phyloP scores from a whole-genome alignment of 2,329 filamentous ascomycete species.

The Colletotrichum sp. region DNA sequence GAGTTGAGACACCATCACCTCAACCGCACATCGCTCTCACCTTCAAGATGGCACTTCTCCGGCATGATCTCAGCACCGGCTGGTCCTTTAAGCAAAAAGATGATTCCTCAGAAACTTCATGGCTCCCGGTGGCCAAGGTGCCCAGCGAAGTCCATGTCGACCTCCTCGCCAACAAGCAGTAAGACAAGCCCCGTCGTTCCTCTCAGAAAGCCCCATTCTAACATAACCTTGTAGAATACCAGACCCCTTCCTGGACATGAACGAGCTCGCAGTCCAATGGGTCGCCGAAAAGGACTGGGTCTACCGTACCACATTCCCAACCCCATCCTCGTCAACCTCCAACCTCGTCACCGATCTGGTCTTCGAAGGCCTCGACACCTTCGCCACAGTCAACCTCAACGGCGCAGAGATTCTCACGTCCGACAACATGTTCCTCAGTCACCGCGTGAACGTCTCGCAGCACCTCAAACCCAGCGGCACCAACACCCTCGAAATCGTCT shows the following conservation, averaged over 20 bases:
- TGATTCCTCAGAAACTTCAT: conserved; percentile 28
- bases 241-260: conserved; percentile 65
- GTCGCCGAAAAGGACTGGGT: conserved; percentile 67
- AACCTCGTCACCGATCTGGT: conserved; percentile 48
- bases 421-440: conserved; percentile 69
- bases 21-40: background rate
- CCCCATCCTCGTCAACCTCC: conserved; percentile 13
- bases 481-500: conserved; percentile 61
- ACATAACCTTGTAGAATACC: conserved; percentile 38
- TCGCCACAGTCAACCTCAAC: conserved; percentile 63
- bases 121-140: conserved; percentile 37
- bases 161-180: conserved; percentile 39
- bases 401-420: conserved; percentile 55
- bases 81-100: conserved; percentile 30
- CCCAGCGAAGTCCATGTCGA: conserved; percentile 44
- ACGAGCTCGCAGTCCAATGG: conserved; percentile 65
- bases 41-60: background rate
- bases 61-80: conserved; percentile 22
- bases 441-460: conserved; percentile 57
- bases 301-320: conserved; percentile 50
- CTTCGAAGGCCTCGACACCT: conserved; percentile 70
- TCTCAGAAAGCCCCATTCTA: background rate
- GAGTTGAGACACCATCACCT: background rate
- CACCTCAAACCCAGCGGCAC: conserved; percentile 37
- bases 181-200: background rate